Evolutionary conservation across 2,329 filamentous ascomycete species (phyloP), one percentile per base, ranked within the genome.

Genomic region (Colletotrichum gloeosporioides): DNA sequence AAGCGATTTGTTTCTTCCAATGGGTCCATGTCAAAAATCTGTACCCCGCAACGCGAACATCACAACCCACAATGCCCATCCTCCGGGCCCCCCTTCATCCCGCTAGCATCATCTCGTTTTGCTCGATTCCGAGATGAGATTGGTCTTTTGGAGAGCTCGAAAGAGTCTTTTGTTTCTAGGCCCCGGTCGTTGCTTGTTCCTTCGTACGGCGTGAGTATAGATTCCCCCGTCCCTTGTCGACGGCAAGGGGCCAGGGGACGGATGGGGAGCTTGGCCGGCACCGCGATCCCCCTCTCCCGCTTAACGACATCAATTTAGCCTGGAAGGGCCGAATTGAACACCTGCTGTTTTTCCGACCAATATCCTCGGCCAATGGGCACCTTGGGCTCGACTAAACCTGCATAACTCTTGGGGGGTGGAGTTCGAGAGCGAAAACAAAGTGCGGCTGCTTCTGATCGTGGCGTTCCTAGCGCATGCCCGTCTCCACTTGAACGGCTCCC

Each of bases 241-340:
- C 18, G 59, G 67, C 29, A n/a, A 63, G 68, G 34, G 59, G 55
- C 53, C 78, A 64, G 71, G 64, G 59, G 31, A 73, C 57, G 49
- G 34, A 69, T 27, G 61, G 77, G 72, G 70, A 55, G 39, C 55
- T 67, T 63, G 29, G 27, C 69, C 73, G 73, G 72, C 69, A 70
- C 39, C 71, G 65, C 31, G 61, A 74, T 67, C 75, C 71, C 44
- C 75, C 25, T 64, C 49, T 74, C 77, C 79, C 79, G 82, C 79
- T 81, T 78, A 79, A 78, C 78, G 62, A 76, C 75, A 77, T 78
- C 81, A 82, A 79, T 86, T 86, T 86, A 87, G 85, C 85, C 85
- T 86, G 82, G 84, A 86, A 84, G 83, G 84, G 82, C 83, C 83
- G 83, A 84, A 81, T 84, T 78, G 79, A 64, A 79, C 80, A 78